Conservation (phyloP, 169 alveolate genomes). For the Plasmodium relictum region DNA sequence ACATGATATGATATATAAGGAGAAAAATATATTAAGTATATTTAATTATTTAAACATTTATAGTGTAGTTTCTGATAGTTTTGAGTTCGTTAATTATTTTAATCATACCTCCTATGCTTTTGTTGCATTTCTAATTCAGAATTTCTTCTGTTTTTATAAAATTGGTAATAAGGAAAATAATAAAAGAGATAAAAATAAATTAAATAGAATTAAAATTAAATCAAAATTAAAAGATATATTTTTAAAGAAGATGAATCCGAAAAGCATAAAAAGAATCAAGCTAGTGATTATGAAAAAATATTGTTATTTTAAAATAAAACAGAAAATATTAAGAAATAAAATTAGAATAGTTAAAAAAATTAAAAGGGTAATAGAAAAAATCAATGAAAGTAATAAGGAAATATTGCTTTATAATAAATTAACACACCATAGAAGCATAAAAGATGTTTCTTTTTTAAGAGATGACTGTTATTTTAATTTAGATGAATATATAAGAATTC, state of each 20-base stretch:
- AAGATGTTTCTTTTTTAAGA: no score
- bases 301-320: background rate
- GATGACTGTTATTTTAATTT: background rate
- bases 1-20: constrained; percentile 36
- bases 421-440: no score
- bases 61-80: constrained; percentile 1
- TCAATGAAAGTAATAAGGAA: no score
- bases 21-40: constrained; percentile 29
- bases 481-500: constrained; percentile 1
- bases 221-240: background rate
- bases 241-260: background rate
- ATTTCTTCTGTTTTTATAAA: constrained; percentile 25
- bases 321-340: background rate
- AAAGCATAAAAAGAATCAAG: constrained; percentile 3
- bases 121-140: constrained; percentile 30
- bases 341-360: background rate
- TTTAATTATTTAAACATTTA: constrained; percentile 16
- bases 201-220: background rate
- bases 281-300: constrained; percentile 7
- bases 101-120: constrained; percentile 3
- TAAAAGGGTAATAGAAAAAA: background rate
- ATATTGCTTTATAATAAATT: no score
- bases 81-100: constrained; percentile 17
- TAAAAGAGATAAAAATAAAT: background rate
- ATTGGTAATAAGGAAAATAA: background rate